A percentile compares a stretch with the other conserved stretches of the same genome.
phyloP scores from a whole-genome alignment of 257 asterid genomes.

The Petunia secreta region DNA sequence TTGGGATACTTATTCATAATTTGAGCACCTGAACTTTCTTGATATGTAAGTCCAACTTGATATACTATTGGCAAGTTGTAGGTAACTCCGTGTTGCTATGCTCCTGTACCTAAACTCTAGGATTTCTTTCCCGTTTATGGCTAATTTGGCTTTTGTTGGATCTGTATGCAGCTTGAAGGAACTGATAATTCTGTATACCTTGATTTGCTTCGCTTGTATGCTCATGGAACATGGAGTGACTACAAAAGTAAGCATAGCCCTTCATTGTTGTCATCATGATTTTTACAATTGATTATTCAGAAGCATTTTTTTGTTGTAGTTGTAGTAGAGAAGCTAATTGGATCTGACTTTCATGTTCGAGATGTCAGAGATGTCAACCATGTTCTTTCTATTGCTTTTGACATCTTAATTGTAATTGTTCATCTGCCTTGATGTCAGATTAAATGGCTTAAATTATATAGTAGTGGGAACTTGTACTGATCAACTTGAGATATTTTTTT shows the following conservation, averaged over 20 bases:
- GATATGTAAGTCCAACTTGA: background rate
- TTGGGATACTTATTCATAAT: background rate
- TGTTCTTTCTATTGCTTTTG: background rate
- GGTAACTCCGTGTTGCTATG: conserved; percentile 8
- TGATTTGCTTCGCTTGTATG: conserved; percentile 80
- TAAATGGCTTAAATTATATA: conserved; percentile 17
- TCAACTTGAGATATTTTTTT: background rate
- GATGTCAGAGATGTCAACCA: background rate
- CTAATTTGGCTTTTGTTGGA: background rate
- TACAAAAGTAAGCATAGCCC: conserved; percentile 67
- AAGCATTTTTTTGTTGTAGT: background rate
- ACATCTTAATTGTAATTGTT: background rate
- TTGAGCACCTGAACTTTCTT: background rate
- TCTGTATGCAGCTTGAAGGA: conserved; percentile 77
- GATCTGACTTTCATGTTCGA: conserved; percentile 12
- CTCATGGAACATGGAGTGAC: conserved; percentile 94
- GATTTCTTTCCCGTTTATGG: background rate
- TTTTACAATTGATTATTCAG: conserved; percentile 22
- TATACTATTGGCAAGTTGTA: conserved; percentile 3
- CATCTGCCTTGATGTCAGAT: background rate
- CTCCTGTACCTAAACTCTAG: background rate
- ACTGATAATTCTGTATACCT: conserved; percentile 65
- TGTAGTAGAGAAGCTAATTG: background rate
- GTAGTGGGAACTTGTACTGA: background rate
- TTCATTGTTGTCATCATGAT: background rate